Evolutionary conservation across 2,329 filamentous ascomycete species (phyloP).

Genomic region (Sporothrix schenckii): DNA sequence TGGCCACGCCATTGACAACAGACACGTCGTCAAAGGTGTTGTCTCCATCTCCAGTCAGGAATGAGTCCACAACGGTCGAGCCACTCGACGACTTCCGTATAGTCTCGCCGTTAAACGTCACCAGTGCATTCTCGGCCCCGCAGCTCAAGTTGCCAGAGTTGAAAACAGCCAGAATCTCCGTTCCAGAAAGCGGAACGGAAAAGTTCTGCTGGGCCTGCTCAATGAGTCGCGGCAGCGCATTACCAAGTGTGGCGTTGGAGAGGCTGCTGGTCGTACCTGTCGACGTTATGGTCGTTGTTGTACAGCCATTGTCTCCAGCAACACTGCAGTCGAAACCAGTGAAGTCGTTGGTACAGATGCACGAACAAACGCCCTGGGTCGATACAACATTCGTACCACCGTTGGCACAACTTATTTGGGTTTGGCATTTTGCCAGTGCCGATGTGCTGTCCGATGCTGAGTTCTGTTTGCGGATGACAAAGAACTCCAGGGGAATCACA

Average conservation of each 20-base stretch:
- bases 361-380: slow-evolving; percentile 71
- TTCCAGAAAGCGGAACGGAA: slow-evolving; percentile 71
- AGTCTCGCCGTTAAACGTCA: slow-evolving; percentile 72
- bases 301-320: slow-evolving; percentile 55
- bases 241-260: slow-evolving; percentile 76
- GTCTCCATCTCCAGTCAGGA: slow-evolving; percentile 20
- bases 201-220: slow-evolving; percentile 67
- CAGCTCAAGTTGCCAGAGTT: slow-evolving; percentile 77
- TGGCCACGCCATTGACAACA: slow-evolving; percentile 29
- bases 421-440: slow-evolving; percentile 58
- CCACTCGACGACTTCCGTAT: slow-evolving; percentile 43
- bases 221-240: slow-evolving; percentile 75
- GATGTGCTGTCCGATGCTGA: slow-evolving; percentile 40
- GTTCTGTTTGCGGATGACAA: slow-evolving; percentile 59
- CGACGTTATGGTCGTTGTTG: slow-evolving; percentile 51
- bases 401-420: slow-evolving; percentile 70
- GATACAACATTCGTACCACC: slow-evolving; percentile 73
- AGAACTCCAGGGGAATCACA: slow-evolving; percentile 71
- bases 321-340: slow-evolving; percentile 61
- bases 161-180: slow-evolving; percentile 73
- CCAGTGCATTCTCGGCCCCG: slow-evolving; percentile 79
- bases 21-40: background rate
- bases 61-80: slow-evolving; percentile 39
- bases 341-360: slow-evolving; percentile 87
- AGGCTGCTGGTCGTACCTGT: slow-evolving; percentile 45